Conservation (phyloP, 495 filamentous ascomycete species). For the Sporormia fimetaria region DNA sequence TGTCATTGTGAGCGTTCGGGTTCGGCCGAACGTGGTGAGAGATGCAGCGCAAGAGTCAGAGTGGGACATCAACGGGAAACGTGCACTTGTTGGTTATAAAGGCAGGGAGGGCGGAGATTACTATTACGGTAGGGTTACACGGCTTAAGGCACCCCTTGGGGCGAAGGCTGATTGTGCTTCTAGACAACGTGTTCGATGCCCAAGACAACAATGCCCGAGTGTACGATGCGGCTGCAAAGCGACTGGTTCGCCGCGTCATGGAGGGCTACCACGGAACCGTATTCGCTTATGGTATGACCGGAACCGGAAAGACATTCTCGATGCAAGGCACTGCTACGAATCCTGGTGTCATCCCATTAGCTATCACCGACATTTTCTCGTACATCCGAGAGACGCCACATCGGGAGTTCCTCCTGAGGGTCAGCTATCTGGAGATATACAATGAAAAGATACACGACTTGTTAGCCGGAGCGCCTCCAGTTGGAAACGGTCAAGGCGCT, state of each 20-base stretch:
- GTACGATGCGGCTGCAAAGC: constrained; percentile 87
- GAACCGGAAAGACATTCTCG: constrained; percentile 95
- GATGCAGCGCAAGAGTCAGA: constrained; percentile 64
- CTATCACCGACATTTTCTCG: constrained; percentile 97
- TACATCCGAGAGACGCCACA: constrained; percentile 95
- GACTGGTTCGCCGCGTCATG: constrained; percentile 92
- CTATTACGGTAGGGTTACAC: constrained; percentile 61
- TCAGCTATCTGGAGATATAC: constrained; percentile 98
- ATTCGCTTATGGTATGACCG: constrained; percentile 98
- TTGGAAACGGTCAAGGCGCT: constrained; percentile 36
- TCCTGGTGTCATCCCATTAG: constrained; percentile 93
- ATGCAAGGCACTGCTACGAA: constrained; percentile 97
- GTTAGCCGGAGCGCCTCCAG: constrained; percentile 53
- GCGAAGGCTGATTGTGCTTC: constrained; percentile 14
- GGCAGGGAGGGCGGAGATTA: constrained; percentile 90
- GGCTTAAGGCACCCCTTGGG: constrained; percentile 9
- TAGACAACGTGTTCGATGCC: constrained; percentile 91
- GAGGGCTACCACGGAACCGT: constrained; percentile 98
- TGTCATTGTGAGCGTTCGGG: constrained; percentile 88
- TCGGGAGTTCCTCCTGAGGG: constrained; percentile 85
- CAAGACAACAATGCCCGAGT: constrained; percentile 88
- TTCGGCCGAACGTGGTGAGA: constrained; percentile 65
- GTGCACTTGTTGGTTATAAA: constrained; percentile 65
- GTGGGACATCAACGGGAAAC: constrained; percentile 84
- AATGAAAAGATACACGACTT: constrained; percentile 97